Conservation (phyloP, 768 basidiomycete genomes). For the Chalciporus piperatus region DNA sequence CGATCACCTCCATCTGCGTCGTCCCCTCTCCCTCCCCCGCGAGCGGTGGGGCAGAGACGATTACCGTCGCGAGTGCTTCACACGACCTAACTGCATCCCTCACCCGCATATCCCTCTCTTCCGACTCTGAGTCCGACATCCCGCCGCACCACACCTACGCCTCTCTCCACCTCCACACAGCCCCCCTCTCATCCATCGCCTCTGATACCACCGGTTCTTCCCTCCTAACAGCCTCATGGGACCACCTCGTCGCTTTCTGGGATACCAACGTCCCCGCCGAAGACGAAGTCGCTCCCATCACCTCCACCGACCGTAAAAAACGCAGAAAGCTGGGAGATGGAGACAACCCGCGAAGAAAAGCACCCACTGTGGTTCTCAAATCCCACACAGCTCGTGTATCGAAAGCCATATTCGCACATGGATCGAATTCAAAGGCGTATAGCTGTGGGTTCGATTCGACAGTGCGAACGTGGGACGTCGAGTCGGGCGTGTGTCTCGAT, state of each 20-base stretch:
- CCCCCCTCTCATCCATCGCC: conserved; percentile 70
- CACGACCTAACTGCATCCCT: conserved; percentile 77
- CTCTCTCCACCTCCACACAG: conserved; percentile 80
- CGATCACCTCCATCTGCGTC: conserved; percentile 64
- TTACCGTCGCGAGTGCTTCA: conserved; percentile 63
- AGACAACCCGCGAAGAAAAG: conserved; percentile 47
- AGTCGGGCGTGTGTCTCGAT: conserved; percentile 64
- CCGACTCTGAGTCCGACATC: conserved; percentile 15
- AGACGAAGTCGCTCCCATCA: conserved; percentile 53
- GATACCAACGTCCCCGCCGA: conserved; percentile 55
- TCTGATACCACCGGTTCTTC: conserved; percentile 53
- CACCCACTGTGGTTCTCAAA: conserved; percentile 70
- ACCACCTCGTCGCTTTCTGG: conserved; percentile 82
- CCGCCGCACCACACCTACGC: conserved; percentile 39
- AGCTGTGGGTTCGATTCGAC: conserved; percentile 92
- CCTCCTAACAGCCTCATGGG: conserved; percentile 86
- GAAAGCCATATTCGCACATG: conserved; percentile 55
- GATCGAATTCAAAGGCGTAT: conserved; percentile 45
- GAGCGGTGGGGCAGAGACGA: conserved; percentile 24
- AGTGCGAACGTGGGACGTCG: conserved; percentile 83
- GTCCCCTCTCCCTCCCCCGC: conserved; percentile 37
- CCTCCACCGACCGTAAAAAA: conserved; percentile 46
- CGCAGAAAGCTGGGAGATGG: conserved; percentile 49
- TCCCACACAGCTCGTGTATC: conserved; percentile 85
- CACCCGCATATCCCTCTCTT: conserved; percentile 39